A percentile compares a stretch with the other conserved stretches of the same genome.
Evolutionary conservation across 2,329 filamentous ascomycete species (phyloP).

Genomic region (Ophiocordyceps sinensis): DNA sequence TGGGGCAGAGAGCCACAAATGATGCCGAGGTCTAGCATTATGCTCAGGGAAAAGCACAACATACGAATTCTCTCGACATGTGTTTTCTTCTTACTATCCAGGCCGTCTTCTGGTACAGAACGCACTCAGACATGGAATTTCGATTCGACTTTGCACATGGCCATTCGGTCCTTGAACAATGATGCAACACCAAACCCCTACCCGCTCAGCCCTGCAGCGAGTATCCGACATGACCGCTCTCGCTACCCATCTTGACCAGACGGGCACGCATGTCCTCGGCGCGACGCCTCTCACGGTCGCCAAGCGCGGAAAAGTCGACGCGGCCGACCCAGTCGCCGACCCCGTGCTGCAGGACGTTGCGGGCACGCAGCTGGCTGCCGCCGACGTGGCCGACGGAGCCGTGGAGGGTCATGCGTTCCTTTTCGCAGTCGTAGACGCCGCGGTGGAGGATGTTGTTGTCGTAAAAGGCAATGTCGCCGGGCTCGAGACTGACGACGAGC

Average conservation of each 20-base stretch:
- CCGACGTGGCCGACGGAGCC: slow-evolving; percentile 51
- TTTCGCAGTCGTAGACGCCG: slow-evolving; percentile 44
- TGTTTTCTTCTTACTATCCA: too few species aligned
- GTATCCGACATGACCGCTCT: slow-evolving; percentile 48
- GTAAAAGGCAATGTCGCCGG: slow-evolving; percentile 77
- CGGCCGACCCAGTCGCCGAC: slow-evolving; percentile 50
- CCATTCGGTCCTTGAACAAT: too few species aligned
- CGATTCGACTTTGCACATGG: too few species aligned
- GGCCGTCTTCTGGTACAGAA: too few species aligned
- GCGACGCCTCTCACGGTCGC: slow-evolving; percentile 25
- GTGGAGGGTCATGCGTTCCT: slow-evolving; percentile 57
- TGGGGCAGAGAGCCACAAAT: too few species aligned
- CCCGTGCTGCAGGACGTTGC: slow-evolving; percentile 65
- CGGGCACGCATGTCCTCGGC: slow-evolving; percentile 51
- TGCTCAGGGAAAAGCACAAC: too few species aligned
- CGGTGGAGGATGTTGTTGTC: slow-evolving; percentile 79
- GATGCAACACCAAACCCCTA: too few species aligned
- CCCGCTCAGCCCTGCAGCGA: slow-evolving; percentile 36
- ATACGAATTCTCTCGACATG: too few species aligned
- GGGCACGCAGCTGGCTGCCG: slow-evolving; percentile 41
- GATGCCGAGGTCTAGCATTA: too few species aligned
- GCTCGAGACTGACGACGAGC: slow-evolving; percentile 47
- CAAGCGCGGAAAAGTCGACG: slow-evolving; percentile 38
- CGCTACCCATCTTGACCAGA: slow-evolving; percentile 46
- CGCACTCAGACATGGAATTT: too few species aligned